Evolutionary conservation across 73 alveolate genomes (phyloP).

Genomic region (Paramecium caudatum): DNA sequence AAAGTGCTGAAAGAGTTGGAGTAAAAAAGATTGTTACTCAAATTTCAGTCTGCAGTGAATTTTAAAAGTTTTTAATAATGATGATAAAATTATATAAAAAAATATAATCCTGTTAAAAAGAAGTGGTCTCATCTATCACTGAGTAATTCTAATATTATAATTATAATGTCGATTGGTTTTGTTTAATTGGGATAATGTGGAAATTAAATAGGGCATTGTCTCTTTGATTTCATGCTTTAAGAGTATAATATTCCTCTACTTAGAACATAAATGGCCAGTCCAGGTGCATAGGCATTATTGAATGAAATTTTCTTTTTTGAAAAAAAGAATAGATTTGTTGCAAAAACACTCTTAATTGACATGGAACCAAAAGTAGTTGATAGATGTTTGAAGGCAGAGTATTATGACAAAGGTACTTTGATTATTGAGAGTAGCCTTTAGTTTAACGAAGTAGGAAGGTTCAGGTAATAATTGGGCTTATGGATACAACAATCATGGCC

Average conservation of each 20-base stretch:
- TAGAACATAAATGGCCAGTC: conserved; percentile 61
- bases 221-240: conserved; percentile 59
- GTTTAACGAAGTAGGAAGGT: conserved; percentile 74
- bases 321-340: conserved; percentile 15
- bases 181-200: conserved; percentile 74
- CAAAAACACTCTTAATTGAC: conserved; percentile 70
- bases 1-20: background rate
- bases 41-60: conserved; percentile 44
- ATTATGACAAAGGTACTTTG: background rate
- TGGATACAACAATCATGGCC: conserved; percentile 71
- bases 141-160: background rate
- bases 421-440: background rate
- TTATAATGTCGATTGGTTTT: conserved; percentile 66
- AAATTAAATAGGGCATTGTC: conserved; percentile 67
- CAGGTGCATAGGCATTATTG: conserved; percentile 70
- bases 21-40: conserved; percentile 29
- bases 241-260: conserved; percentile 34
- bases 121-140: background rate
- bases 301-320: conserved; percentile 64
- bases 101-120: too few species aligned
- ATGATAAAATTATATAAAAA: too few species aligned
- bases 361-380: conserved; percentile 73
- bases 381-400: background rate
- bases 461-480: conserved; percentile 78
- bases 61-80: too few species aligned